Base-by-base conservation (phyloP, 129 eudicot species). In the Heracleum sosnowskyi region DNA sequence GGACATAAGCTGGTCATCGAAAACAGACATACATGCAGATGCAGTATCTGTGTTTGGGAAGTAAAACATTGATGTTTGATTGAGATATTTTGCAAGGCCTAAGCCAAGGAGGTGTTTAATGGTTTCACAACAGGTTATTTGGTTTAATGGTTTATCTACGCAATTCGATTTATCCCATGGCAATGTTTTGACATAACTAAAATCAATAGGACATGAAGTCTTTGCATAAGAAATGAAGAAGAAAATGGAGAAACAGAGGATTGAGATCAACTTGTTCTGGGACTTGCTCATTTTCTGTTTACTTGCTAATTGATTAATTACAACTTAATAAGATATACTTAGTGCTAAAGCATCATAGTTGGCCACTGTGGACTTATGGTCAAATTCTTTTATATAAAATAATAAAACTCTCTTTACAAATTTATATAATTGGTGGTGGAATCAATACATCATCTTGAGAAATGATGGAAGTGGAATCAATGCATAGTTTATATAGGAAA, bases 121-220 rank as follows among this genome's bases (percentile, higher is more conserved):
- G 79, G 72, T 66, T 66, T 63, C 78, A 64, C 97, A 92, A 82
- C 97, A 92, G 24, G 60, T 31, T 39, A 31, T 20, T 33, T 69
- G 79, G 49, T 51, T 76, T 10, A 51, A 47, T 13, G 81, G 46
- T 13, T 69, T 51, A 44, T 75, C 72, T 66, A 4, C 79, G 83
- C 97, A 92, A 4, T 51, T 72, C 9, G 92, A 84, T 7, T 82
- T 69, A 57, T 88, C 82, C 97, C 96, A 92, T 77, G 89, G 90
- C 76, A 86, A 82, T 53, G 91, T 86, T 47, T 49, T 42, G 8
- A 92, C 89, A 39, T 92, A 92, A 53, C 51, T 34, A 62, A 85
- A 88, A 83, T 88, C 88, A 49, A 90, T 90, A 53, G 96, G 91
- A 68, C 97, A 79, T n/a, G 95, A 84, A 7, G 86, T 82, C 24